These are phyloP conservation scores for Sarocladium strictum DNA, from an alignment of 2,329 filamentous ascomycete species.

Conservation along the genomic window DNA sequence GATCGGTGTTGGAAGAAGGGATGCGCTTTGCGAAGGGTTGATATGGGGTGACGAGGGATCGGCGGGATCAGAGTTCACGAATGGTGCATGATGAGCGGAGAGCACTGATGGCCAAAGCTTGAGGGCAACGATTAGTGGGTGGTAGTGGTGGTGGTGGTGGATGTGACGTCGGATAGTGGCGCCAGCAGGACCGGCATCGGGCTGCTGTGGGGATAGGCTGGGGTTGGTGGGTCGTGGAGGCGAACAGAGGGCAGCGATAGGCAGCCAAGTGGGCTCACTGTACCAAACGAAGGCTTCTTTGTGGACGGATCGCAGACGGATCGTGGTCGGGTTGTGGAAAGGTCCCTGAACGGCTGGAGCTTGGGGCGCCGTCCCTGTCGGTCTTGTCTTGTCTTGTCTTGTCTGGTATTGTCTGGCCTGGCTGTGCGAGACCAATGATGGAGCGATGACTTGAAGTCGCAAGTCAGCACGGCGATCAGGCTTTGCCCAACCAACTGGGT, in stretches of 20 bases:
- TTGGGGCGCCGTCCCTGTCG: constrained; percentile 1
- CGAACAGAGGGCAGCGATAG: neutral
- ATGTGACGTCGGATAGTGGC: constrained; percentile 6
- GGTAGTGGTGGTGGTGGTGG: neutral
- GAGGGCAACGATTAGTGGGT: neutral
- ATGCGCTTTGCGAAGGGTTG: neutral
- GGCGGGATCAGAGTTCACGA: constrained; percentile 8
- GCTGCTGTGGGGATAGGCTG: constrained; percentile 2
- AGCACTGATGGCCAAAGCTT: constrained; percentile 6
- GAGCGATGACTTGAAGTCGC: neutral
- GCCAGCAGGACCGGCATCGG: constrained; percentile 5
- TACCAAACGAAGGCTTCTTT: neutral
- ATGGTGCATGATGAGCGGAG: constrained; percentile 1
- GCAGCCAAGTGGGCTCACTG: neutral
- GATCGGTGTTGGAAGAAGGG: constrained; percentile 6
- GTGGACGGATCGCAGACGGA: constrained; percentile 4
- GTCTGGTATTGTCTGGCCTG: no score
- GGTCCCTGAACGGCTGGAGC: constrained; percentile 9
- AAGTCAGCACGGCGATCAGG: neutral
- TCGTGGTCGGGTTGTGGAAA: constrained; percentile 2
- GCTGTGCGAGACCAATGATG: neutral
- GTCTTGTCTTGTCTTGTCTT: neutral
- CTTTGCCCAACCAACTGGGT: no score
- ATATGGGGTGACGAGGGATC: constrained; percentile 8
- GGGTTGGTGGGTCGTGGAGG: constrained; percentile 1